Conservation (phyloP, 106 monocot genomes). For the Apostasia ramifera region DNA sequence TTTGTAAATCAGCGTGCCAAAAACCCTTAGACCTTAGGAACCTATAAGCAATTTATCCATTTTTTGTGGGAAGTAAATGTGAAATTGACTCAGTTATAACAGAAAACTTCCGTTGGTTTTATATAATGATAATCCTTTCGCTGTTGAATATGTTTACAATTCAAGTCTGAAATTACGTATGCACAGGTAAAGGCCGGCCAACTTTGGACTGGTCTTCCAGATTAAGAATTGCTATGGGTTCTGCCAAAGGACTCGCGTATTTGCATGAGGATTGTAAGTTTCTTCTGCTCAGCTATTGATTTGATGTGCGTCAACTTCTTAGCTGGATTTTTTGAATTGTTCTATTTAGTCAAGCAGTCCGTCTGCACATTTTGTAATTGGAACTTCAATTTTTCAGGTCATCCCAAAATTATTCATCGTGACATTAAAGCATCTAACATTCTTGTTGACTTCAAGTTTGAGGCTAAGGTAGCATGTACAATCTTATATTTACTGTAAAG, state of each 20-base stretch:
- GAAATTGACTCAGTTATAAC: too few relatives aligned
- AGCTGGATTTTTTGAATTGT: background rate
- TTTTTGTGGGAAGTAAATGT: background rate
- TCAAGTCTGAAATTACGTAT: background rate
- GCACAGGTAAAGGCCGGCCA: conserved; percentile 35
- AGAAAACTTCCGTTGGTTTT: too few relatives aligned
- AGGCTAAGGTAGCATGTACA: conserved; percentile 45
- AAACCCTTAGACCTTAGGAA: too few relatives aligned
- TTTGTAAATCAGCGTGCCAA: too few relatives aligned
- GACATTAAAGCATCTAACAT: conserved; percentile 79
- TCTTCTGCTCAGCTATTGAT: background rate
- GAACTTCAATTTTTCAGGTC: conserved; percentile 25
- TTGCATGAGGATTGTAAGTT: conserved; percentile 56
- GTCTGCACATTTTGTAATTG: background rate
- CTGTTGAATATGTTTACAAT: too few relatives aligned
- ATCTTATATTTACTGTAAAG: background rate
- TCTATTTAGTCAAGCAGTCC: too few relatives aligned
- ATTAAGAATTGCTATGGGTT: conserved; percentile 43
- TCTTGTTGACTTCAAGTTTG: conserved; percentile 76
- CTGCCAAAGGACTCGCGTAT: conserved; percentile 59
- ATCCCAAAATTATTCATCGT: conserved; percentile 83
- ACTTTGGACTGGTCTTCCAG: conserved; percentile 39
- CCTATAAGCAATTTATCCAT: background rate
- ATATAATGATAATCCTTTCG: too few relatives aligned
- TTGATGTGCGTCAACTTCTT: background rate